Conservation (phyloP, 495 filamentous ascomycete genomes). For the Xylaria scruposa region DNA sequence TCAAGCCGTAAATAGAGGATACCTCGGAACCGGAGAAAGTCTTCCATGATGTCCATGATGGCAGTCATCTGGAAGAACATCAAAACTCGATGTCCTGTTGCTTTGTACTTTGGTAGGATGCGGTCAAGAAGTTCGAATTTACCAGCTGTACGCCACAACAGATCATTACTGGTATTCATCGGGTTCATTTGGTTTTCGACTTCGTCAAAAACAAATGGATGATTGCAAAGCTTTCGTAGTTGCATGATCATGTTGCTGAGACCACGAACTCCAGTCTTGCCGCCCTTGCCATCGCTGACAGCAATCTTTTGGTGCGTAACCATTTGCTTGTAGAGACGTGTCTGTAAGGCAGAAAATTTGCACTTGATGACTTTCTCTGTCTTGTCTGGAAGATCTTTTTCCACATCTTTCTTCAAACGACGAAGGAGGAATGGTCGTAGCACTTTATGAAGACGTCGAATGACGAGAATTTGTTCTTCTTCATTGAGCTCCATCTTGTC, state of each 20-base stretch:
- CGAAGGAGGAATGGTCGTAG: conserved; percentile 95
- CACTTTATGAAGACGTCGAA: conserved; percentile 97
- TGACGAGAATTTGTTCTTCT: conserved; percentile 99
- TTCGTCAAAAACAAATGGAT: conserved; percentile 97
- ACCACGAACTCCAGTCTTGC: conserved; percentile 93
- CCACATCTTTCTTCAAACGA: conserved; percentile 98
- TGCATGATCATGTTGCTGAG: conserved; percentile 99
- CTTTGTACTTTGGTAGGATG: conserved; percentile 89
- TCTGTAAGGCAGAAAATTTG: conserved; percentile 93
- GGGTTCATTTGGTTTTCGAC: conserved; percentile 99
- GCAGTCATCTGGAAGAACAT: conserved; percentile 99
- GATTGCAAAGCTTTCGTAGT: conserved; percentile 97
- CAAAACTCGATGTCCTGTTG: conserved; percentile 86
- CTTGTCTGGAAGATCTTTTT: conserved; percentile 98
- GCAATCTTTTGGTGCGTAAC: conserved; percentile 91
- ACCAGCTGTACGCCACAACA: conserved; percentile 93
- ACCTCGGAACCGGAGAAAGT: conserved; percentile 85
- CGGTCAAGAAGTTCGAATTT: conserved; percentile 97
- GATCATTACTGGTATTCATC: conserved; percentile 80
- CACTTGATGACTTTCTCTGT: conserved; percentile 99
- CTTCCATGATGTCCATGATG: conserved; percentile 99
- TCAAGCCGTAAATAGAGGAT: conserved; percentile 90
- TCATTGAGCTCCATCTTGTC: conserved; percentile 98
- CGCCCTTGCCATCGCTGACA: conserved; percentile 93
- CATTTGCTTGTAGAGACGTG: conserved; percentile 94